Evolutionary conservation across 768 basidiomycete species (phyloP).

Genomic region (Chalciporus chontae): DNA sequence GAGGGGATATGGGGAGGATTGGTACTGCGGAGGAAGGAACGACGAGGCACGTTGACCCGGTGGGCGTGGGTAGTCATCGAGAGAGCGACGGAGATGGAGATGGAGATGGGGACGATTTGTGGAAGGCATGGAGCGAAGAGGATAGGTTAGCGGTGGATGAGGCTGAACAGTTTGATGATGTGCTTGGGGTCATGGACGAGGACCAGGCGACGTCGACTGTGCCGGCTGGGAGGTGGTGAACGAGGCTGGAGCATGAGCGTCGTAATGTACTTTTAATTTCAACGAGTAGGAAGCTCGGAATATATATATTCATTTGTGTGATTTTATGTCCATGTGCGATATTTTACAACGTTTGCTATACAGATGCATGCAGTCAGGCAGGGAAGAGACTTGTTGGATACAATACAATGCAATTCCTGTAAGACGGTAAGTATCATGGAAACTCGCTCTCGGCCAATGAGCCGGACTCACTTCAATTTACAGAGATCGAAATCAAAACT

Average conservation of each 20-base stretch:
- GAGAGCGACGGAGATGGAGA: constrained; percentile 4
- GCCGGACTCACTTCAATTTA: too few species aligned
- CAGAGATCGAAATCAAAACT: too few species aligned
- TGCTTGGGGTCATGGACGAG: constrained; percentile 32
- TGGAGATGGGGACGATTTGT: constrained; percentile 19
- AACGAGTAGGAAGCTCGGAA: background rate
- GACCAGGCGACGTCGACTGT: constrained; percentile 24
- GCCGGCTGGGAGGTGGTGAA: background rate
- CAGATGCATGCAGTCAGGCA: too few species aligned
- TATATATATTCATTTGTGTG: too few species aligned
- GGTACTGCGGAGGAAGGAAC: background rate
- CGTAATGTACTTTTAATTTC: too few species aligned
- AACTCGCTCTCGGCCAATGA: too few species aligned
- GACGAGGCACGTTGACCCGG: too few species aligned
- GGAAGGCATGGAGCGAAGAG: constrained; percentile 27
- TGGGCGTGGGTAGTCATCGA: constrained; percentile 1
- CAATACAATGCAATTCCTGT: too few species aligned
- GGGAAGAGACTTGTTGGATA: too few species aligned
- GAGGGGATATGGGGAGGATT: constrained; percentile 9
- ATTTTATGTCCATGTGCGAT: too few species aligned
- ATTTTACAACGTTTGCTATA: too few species aligned
- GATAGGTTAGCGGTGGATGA: constrained; percentile 31
- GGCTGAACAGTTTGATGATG: constrained; percentile 32
- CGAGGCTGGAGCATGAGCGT: background rate
- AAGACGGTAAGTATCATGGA: too few species aligned